Conservation (phyloP, 768 basidiomycete genomes). For the Hirschioporus abietinus region DNA sequence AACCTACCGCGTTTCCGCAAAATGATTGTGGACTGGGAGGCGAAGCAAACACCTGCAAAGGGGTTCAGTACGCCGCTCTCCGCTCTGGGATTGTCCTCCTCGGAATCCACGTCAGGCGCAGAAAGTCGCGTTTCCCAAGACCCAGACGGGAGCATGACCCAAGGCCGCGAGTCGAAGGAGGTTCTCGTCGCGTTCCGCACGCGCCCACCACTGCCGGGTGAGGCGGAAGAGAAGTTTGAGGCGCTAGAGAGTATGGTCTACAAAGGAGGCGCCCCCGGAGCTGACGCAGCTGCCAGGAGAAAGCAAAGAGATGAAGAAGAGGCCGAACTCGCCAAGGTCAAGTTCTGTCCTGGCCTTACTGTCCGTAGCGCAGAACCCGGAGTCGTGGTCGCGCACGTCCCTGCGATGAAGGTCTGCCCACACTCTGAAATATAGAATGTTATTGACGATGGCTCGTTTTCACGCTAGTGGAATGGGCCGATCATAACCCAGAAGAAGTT, state of each 20-base stretch:
- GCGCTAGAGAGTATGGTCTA: conserved; percentile 3
- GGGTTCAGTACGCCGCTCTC: conserved; percentile 15
- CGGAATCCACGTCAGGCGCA: not conserved
- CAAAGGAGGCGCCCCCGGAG: not conserved
- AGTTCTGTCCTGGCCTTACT: conserved; percentile 27
- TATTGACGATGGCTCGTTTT: not conserved
- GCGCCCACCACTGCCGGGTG: conserved; percentile 27
- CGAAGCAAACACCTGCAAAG: conserved; percentile 17
- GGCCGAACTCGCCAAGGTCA: conserved; percentile 14
- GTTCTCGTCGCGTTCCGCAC: conserved; percentile 32
- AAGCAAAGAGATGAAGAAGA: conserved; percentile 11
- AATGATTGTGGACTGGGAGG: conserved; percentile 25
- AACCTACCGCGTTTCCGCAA: conserved; percentile 23
- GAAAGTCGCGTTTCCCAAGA: not conserved
- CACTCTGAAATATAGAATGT: not conserved
- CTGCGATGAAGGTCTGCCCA: conserved; percentile 27
- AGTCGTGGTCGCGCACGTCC: conserved; percentile 28
- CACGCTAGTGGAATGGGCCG: conserved; percentile 28
- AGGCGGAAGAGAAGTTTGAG: conserved; percentile 25
- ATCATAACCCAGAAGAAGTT: conserved; percentile 29
- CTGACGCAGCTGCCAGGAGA: not conserved
- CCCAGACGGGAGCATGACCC: not conserved
- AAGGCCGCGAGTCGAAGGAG: conserved; percentile 22
- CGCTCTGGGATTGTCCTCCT: not conserved
- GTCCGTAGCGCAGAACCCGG: conserved; percentile 27